Percentiles rank a stretch among this genome's conserved stretches.
Evolutionary conservation across 331 rosid species (phyloP).

Genomic region (Pyracantha coccinea): DNA sequence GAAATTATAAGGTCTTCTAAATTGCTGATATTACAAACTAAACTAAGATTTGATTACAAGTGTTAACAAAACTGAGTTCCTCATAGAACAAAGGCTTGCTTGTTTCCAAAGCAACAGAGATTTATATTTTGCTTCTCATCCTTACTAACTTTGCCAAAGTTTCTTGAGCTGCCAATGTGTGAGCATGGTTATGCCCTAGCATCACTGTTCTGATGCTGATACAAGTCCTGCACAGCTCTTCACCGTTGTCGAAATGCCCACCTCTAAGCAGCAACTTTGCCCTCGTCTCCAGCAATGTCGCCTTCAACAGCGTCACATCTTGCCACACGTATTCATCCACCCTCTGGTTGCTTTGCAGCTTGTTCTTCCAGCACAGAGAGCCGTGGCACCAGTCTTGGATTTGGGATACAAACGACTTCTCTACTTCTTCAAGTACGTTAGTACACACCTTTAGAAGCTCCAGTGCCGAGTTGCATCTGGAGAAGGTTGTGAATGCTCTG

Average conservation of each 20-base stretch:
- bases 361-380: slow-evolving; percentile 75
- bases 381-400: slow-evolving; percentile 82
- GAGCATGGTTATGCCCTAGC: slow-evolving; percentile 85
- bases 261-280: slow-evolving; percentile 77
- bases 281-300: slow-evolving; percentile 76
- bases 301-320: slow-evolving; percentile 77
- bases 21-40: slow-evolving; percentile 6
- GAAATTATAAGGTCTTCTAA: neutral
- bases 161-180: slow-evolving; percentile 81
- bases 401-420: slow-evolving; percentile 81
- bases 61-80: slow-evolving; percentile 25
- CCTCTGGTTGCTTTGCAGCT: slow-evolving; percentile 48
- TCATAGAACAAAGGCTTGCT: slow-evolving; percentile 5
- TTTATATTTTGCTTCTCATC: slow-evolving; percentile 63
- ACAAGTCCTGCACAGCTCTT: slow-evolving; percentile 81
- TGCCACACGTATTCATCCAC: slow-evolving; percentile 92
- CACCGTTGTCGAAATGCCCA: slow-evolving; percentile 66
- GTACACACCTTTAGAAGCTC: slow-evolving; percentile 85
- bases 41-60: slow-evolving; percentile 17
- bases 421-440: slow-evolving; percentile 81
- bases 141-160: slow-evolving; percentile 76
- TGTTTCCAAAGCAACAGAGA: neutral
- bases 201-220: slow-evolving; percentile 85
- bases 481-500: slow-evolving; percentile 66
- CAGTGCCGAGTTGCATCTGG: slow-evolving; percentile 73